These are phyloP conservation scores for Kondoa malvinella DNA, from an alignment of 768 basidiomycete genomes.

Conservation along the genomic window DNA sequence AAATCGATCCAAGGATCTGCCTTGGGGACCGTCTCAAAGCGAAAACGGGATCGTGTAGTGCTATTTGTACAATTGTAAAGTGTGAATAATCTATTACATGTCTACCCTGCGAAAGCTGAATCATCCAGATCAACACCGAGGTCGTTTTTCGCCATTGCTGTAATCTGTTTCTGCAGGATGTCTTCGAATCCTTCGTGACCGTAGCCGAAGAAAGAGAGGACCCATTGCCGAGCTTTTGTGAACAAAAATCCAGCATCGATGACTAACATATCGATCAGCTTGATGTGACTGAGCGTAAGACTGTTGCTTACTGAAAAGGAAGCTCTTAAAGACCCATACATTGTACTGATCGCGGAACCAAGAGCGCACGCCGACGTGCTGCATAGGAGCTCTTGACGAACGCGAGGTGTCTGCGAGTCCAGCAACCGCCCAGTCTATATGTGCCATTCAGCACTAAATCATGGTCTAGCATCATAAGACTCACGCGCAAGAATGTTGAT, in stretches of 20 bases:
- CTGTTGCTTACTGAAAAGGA: conserved; percentile 38
- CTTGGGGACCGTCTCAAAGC: background rate
- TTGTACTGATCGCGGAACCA: conserved; percentile 32
- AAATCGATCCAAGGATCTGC: background rate
- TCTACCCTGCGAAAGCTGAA: conserved; percentile 38
- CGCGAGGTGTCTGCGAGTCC: conserved; percentile 16
- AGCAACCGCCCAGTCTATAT: conserved; percentile 41
- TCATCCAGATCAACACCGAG: conserved; percentile 59
- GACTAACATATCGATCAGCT: conserved; percentile 24
- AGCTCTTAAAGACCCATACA: conserved; percentile 46
- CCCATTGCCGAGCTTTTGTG: conserved; percentile 40
- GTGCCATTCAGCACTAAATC: background rate
- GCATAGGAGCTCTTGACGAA: conserved; percentile 38
- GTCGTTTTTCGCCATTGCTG: conserved; percentile 56
- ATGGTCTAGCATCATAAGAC: background rate
- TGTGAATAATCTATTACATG: background rate
- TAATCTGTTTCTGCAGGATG: conserved; percentile 57
- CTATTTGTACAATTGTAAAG: background rate
- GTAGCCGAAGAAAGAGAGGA: conserved; percentile 31
- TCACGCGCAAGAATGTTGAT: conserved; percentile 63
- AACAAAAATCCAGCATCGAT: conserved; percentile 59
- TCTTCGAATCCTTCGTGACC: conserved; percentile 54
- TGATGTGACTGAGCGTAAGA: background rate
- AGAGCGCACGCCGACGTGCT: conserved; percentile 26
- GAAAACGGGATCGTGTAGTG: background rate